phyloP scores from a whole-genome alignment of 176 grass and related monocot genomes.

The Olyra latifolia region DNA sequence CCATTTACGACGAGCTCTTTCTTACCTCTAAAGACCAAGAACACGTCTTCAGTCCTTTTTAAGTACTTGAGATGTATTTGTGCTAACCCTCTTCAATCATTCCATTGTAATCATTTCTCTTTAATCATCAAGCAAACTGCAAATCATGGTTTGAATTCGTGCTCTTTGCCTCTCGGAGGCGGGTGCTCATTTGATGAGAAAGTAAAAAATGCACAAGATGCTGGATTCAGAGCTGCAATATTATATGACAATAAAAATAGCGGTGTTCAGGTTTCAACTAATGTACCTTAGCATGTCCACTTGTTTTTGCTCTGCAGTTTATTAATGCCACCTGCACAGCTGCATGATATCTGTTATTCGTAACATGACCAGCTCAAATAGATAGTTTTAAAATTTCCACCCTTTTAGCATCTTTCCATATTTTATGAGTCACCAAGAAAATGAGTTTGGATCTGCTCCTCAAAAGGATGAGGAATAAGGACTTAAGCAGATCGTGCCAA shows the following conservation, averaged over 20 bases:
- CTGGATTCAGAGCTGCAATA: constrained; percentile 90
- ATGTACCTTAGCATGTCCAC: constrained; percentile 29
- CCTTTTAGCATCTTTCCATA: not conserved
- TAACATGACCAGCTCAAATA: constrained; percentile 6
- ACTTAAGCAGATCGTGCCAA: not conserved
- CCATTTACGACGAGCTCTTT: too few species aligned
- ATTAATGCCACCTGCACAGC: not conserved
- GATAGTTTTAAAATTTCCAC: not conserved
- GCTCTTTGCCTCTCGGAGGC: too few species aligned
- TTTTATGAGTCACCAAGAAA: not conserved
- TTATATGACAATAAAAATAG: constrained; percentile 82
- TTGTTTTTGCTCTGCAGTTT: constrained; percentile 4
- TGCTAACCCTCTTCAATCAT: too few species aligned
- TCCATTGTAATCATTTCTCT: too few species aligned
- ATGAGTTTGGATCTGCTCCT: not conserved
- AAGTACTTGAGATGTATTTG: too few species aligned
- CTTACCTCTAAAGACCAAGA: too few species aligned
- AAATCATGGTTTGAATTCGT: too few species aligned
- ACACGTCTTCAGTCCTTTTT: too few species aligned
- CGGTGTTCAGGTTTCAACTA: constrained; percentile 76
- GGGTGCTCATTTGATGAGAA: constrained; percentile 89
- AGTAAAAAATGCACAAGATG: constrained; percentile 78
- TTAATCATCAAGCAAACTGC: too few species aligned
- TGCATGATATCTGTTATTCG: constrained; percentile 19
- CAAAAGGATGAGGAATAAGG: not conserved